Evolutionary conservation across 192 early-diverging fungal genomes (phyloP).

Genomic region (Coemansia sp.): DNA sequence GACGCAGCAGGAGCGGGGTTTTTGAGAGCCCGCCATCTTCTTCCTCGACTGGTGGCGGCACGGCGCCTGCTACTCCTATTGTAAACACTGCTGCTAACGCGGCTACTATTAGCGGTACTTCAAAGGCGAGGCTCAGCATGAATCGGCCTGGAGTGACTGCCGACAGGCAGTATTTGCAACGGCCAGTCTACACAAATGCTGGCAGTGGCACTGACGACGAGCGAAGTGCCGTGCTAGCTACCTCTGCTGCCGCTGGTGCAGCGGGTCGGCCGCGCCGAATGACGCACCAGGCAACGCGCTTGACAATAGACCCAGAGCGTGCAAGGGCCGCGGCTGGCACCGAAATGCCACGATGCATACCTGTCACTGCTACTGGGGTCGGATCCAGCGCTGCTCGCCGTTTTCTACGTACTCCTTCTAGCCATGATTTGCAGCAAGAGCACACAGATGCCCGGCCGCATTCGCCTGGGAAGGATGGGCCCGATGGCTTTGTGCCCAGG

Average conservation of each 20-base stretch:
- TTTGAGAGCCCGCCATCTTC: conserved; percentile 29
- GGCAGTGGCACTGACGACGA: conserved; percentile 22
- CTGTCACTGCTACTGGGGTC: conserved; percentile 33
- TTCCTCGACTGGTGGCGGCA: conserved; percentile 11
- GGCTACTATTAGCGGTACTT: conserved; percentile 42
- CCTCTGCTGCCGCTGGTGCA: conserved; percentile 43
- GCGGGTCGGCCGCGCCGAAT: conserved; percentile 50
- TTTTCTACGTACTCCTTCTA: conserved; percentile 35
- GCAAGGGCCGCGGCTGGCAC: conserved; percentile 26
- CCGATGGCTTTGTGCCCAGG: conserved; percentile 9
- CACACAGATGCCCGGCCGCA: conserved; percentile 10
- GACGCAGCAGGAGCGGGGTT: conserved; percentile 49
- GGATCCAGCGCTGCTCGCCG: conserved; percentile 25
- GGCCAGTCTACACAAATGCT: conserved; percentile 10
- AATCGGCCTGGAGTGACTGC: conserved; percentile 20
- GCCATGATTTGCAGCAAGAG: conserved; percentile 11
- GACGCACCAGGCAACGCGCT: conserved; percentile 49
- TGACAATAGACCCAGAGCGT: conserved; percentile 44
- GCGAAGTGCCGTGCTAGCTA: conserved; percentile 25
- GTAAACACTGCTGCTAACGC: conserved; percentile 14
- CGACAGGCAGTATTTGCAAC: conserved; percentile 25
- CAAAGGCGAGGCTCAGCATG: conserved; percentile 19
- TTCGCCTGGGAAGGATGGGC: conserved; percentile 33
- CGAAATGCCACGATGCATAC: conserved; percentile 13
- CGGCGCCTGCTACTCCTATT: not conserved